Percentiles rank a stretch among this genome's conserved stretches.
phyloP scores from a whole-genome alignment of 2,329 filamentous ascomycete genomes.

The Neopestalotiopsis sp. region DNA sequence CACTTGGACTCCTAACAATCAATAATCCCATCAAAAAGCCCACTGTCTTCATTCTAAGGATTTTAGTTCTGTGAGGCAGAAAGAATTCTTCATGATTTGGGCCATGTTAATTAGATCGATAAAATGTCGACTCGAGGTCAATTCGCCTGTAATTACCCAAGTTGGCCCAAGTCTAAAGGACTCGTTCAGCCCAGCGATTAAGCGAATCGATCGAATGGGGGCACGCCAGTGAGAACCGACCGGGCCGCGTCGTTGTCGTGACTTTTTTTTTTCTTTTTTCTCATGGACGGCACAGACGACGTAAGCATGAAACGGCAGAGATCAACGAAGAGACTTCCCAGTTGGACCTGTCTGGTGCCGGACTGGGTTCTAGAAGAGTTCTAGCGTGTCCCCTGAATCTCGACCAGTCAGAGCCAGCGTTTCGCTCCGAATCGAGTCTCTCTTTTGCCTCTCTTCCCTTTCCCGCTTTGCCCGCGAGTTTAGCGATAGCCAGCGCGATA shows the following conservation, averaged over 20 bases:
- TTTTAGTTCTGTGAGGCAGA: neutral
- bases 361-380: constrained; percentile 8
- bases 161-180: neutral
- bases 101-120: neutral
- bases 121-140: neutral
- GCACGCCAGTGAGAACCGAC: neutral
- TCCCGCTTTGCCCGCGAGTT: no score
- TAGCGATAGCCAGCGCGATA: no score
- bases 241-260: neutral
- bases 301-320: neutral
- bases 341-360: neutral
- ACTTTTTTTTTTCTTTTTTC: neutral
- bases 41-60: neutral
- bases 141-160: constrained; percentile 8
- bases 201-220: neutral
- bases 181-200: no score
- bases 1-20: neutral
- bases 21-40: neutral
- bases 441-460: neutral
- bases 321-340: neutral
- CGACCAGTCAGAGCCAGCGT: neutral
- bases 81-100: neutral
- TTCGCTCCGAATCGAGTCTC: neutral
- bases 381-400: constrained; percentile 7
- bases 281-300: neutral